These are phyloP conservation scores for Huntiella abstrusa DNA, from an alignment of 2,329 filamentous ascomycete species.

Conservation along the genomic window DNA sequence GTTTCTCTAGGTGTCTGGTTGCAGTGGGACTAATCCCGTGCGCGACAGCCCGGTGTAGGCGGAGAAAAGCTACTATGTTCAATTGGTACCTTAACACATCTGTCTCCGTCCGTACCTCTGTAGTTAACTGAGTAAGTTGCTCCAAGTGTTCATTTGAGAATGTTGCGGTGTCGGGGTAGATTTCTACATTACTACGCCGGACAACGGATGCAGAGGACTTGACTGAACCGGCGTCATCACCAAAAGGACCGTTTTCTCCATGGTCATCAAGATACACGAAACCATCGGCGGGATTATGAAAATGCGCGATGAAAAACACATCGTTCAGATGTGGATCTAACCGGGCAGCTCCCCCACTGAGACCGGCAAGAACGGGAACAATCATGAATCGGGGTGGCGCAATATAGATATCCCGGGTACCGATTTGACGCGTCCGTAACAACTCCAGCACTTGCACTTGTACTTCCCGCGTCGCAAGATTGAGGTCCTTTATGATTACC, in stretches of 20 bases:
- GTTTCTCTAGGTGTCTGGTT: conserved; percentile 54
- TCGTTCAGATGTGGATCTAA: conserved; percentile 52
- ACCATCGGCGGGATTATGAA: conserved; percentile 53
- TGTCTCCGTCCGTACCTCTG: conserved; percentile 44
- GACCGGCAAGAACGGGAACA: conserved; percentile 46
- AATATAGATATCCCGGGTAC: conserved; percentile 52
- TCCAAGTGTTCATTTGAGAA: conserved; percentile 36
- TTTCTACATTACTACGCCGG: conserved; percentile 17
- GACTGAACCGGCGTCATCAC: conserved; percentile 14
- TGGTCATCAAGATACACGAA: conserved; percentile 48
- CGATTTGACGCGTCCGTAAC: conserved; percentile 59
- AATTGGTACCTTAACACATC: conserved; percentile 72
- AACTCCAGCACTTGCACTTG: conserved; percentile 70
- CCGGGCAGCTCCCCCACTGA: conserved; percentile 26
- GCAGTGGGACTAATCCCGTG: conserved; percentile 61
- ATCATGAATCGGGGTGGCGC: conserved; percentile 67
- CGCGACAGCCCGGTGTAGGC: conserved; percentile 68
- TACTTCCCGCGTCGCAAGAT: conserved; percentile 51
- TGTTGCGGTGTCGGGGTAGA: conserved; percentile 9
- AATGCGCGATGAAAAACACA: conserved; percentile 73
- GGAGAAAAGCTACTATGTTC: conserved; percentile 72
- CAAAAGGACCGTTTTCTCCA: conserved; percentile 19
- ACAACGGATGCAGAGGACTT: conserved; percentile 28
- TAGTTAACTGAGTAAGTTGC: conserved; percentile 37
- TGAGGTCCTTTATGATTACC: conserved; percentile 63